Evolutionary conservation across 257 asterid genomes (phyloP).

Genomic region (Marsdenia floribunda): DNA sequence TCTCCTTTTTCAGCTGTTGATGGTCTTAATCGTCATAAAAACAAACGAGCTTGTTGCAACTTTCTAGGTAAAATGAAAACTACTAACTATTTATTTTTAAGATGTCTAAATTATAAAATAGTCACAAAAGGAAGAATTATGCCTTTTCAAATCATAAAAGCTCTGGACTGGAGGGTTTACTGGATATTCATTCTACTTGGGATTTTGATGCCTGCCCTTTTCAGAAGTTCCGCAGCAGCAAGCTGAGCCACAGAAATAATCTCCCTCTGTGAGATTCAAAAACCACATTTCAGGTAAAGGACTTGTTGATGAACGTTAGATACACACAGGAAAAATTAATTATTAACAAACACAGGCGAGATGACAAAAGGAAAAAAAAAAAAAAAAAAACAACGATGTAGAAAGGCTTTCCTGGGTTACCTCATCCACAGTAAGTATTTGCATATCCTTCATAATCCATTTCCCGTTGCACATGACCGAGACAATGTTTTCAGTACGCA

Average conservation of each 20-base stretch:
- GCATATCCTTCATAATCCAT: slow-evolving; percentile 69
- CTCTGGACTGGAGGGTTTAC: background rate
- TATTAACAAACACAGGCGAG: background rate
- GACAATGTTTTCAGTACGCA: slow-evolving; percentile 65
- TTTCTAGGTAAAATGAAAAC: too few species aligned
- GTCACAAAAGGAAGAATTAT: background rate
- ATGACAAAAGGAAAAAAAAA: background rate
- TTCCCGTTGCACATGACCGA: slow-evolving; percentile 71
- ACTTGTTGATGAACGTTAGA: background rate
- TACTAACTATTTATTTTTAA: background rate
- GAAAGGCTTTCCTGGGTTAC: slow-evolving; percentile 22
- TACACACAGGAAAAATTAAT: background rate
- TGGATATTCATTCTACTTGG: slow-evolving; percentile 54
- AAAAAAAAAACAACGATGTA: background rate
- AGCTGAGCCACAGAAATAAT: slow-evolving; percentile 43
- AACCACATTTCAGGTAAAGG: background rate
- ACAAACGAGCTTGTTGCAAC: too few species aligned
- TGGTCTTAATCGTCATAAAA: too few species aligned
- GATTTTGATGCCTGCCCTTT: slow-evolving; percentile 50
- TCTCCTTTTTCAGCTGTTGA: too few species aligned
- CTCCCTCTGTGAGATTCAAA: slow-evolving; percentile 32
- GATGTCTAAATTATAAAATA: too few species aligned
- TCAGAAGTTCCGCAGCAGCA: slow-evolving; percentile 48
- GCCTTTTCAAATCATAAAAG: background rate
- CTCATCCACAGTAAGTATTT: slow-evolving; percentile 52